These are phyloP conservation scores for Xylariomycetidae sp. DNA, from an alignment of 2,329 filamentous ascomycete species.

Conservation along the genomic window DNA sequence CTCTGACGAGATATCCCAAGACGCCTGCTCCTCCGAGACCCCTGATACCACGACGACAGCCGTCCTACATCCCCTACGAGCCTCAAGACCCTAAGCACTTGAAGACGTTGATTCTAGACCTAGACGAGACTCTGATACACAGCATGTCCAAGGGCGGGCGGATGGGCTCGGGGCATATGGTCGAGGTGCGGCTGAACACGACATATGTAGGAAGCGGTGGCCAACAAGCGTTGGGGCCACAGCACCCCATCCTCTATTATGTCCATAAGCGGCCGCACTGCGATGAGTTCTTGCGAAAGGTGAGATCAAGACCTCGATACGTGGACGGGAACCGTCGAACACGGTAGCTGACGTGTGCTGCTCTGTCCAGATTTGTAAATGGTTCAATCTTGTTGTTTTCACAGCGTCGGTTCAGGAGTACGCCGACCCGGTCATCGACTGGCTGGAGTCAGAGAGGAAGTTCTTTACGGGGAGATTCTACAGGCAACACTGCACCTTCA, in stretches of 20 bases:
- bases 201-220: slow-evolving; percentile 64
- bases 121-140: slow-evolving; percentile 97
- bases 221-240: slow-evolving; percentile 66
- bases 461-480: slow-evolving; percentile 94
- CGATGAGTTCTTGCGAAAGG: slow-evolving; percentile 89
- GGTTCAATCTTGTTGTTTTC: slow-evolving; percentile 96
- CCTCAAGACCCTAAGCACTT: slow-evolving; percentile 56
- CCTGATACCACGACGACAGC: slow-evolving; percentile 81
- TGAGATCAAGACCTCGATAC: slow-evolving; percentile 34
- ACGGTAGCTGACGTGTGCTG: no score
- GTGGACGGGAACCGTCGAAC: no score
- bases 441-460: slow-evolving; percentile 94
- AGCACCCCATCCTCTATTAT: slow-evolving; percentile 97
- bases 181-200: slow-evolving; percentile 86
- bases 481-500: slow-evolving; percentile 91
- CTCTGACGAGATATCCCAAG: slow-evolving; percentile 84
- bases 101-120: slow-evolving; percentile 91
- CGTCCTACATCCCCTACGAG: slow-evolving; percentile 71
- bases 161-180: slow-evolving; percentile 97
- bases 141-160: slow-evolving; percentile 95
- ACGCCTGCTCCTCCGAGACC: slow-evolving; percentile 85
- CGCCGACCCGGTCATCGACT: slow-evolving; percentile 97
- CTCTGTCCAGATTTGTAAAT: slow-evolving; percentile 83
- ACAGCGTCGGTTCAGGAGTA: slow-evolving; percentile 98
- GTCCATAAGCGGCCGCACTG: slow-evolving; percentile 97